Evolutionary conservation across 2,329 filamentous ascomycete species (phyloP).

Genomic region (Sphaerulina vaccinii): DNA sequence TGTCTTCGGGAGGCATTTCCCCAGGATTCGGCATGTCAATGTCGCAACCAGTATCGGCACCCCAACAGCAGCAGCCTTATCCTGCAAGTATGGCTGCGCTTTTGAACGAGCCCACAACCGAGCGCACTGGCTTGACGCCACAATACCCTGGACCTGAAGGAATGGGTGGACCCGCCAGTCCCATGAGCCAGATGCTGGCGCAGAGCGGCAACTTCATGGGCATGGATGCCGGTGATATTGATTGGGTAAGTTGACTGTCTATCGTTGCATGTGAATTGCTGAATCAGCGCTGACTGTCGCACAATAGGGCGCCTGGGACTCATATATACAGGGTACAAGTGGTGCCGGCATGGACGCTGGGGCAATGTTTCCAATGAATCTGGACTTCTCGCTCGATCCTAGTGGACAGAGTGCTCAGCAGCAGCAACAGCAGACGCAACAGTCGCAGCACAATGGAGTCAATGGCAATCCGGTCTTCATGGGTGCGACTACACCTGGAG

Average conservation of each 20-base stretch:
- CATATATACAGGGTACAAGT: constrained; percentile 62
- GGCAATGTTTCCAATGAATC: constrained; percentile 48
- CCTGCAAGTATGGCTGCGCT: constrained; percentile 37
- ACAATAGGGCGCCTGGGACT: constrained; percentile 65
- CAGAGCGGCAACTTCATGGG: constrained; percentile 46
- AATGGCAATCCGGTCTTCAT: constrained; percentile 10
- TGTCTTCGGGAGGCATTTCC: constrained; percentile 62
- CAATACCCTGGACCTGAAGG: constrained; percentile 38
- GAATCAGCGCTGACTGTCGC: constrained; percentile 11
- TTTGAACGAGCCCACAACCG: constrained; percentile 38
- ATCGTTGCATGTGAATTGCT: background rate
- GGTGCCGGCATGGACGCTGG: constrained; percentile 39
- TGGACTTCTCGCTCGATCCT: constrained; percentile 33
- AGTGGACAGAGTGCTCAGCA: constrained; percentile 27
- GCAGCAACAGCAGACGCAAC: constrained; percentile 24
- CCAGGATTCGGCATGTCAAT: constrained; percentile 38
- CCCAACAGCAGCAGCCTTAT: constrained; percentile 25
- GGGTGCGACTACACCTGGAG: constrained; percentile 9
- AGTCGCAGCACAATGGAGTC: constrained; percentile 18
- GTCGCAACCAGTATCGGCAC: constrained; percentile 20
- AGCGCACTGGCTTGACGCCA: constrained; percentile 36
- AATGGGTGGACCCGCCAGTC: constrained; percentile 32
- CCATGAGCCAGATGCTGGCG: constrained; percentile 37
- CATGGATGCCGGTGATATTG: constrained; percentile 53
- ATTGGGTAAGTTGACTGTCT: constrained; percentile 51